Base-by-base conservation (phyloP, 1,284 basidiomycete genomes). In the Ganoderma meredithae region DNA sequence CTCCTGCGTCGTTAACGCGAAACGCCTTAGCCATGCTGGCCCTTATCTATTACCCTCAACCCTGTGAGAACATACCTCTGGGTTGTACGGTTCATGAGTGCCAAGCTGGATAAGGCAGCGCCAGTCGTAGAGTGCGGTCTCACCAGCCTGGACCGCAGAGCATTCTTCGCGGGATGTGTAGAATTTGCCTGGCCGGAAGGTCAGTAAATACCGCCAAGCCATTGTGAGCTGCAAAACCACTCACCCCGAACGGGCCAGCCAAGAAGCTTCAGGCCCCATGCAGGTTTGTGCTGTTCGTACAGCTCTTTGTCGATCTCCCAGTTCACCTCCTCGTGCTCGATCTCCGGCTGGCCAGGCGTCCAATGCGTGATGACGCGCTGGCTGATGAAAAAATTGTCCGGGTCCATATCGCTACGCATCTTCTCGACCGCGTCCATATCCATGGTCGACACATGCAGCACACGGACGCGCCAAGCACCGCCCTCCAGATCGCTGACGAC, bases 81-180 rank as follows among this genome's bases (percentile, higher is more conserved):
- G 25, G 52, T 53, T 53, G 52, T 53, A 53, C 15, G 40, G 40
- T 27, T 22, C 59, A 22, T 41, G 47, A 25, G 63, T 67, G 9
- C 69, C 67, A 12, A 71, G 61, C 63, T 71, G 67, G 15, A 71
- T n/a, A 55, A 71, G 53, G 44, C 63, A 67, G 12, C 65, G 61
- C 63, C 61, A 71, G 3, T 53, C 52, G 62, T 36, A 33, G 15
- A 19, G 43, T 8, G 13, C 25, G 25, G 63, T 41, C 25, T 62
- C 27, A 7, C 39, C 64, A 27, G 44, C 0, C 0, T 55, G 13
- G 9, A 13, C 61, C 4, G 53, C 27, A 36, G 17, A n/a, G n/a
- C 69, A 70, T 1, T 33, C 10, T 15, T 62, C 44, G 19, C 25
- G 13, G 39, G 43, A 55, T 5, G 60, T 47, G 56, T 63, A 63